Evolutionary conservation across 495 filamentous ascomycete species (phyloP).

Genomic region (Xylaria curta): DNA sequence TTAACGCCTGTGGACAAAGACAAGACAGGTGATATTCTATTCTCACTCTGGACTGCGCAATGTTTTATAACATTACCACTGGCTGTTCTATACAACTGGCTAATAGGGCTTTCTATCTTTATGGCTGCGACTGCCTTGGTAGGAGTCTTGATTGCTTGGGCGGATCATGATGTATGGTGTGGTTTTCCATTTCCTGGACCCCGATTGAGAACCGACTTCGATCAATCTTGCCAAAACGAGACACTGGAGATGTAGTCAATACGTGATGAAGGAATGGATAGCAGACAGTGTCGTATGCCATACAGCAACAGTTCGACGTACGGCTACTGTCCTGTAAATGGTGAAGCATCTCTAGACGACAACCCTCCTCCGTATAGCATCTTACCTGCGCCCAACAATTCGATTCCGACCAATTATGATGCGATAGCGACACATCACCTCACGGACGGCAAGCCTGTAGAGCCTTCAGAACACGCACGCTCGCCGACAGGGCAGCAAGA

Average conservation of each 20-base stretch:
- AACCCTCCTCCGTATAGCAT: slow-evolving; percentile 1
- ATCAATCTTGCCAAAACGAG: slow-evolving; percentile 5
- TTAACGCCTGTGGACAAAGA: neutral
- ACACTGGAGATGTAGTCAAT: slow-evolving; percentile 5
- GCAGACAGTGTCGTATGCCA: neutral
- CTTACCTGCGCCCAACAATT: slow-evolving; percentile 1
- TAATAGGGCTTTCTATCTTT: neutral
- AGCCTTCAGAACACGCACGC: neutral
- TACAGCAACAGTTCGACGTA: slow-evolving; percentile 1
- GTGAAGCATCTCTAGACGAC: slow-evolving; percentile 7
- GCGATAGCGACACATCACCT: neutral
- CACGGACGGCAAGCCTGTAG: slow-evolving; percentile 1
- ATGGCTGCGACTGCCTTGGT: neutral
- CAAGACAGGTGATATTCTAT: neutral
- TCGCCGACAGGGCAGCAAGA: slow-evolving; percentile 4
- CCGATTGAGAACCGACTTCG: slow-evolving; percentile 3
- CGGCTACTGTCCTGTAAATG: slow-evolving; percentile 1
- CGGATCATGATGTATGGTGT: neutral
- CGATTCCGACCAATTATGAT: slow-evolving; percentile 1
- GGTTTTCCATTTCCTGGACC: slow-evolving; percentile 1
- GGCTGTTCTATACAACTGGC: neutral
- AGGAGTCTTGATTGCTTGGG: neutral
- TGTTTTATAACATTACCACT: slow-evolving; percentile 3
- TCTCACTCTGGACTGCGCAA: neutral
- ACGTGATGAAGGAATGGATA: neutral